Base-by-base conservation (phyloP, 805 yeast species). In the Sugiyamaella floridensis region DNA sequence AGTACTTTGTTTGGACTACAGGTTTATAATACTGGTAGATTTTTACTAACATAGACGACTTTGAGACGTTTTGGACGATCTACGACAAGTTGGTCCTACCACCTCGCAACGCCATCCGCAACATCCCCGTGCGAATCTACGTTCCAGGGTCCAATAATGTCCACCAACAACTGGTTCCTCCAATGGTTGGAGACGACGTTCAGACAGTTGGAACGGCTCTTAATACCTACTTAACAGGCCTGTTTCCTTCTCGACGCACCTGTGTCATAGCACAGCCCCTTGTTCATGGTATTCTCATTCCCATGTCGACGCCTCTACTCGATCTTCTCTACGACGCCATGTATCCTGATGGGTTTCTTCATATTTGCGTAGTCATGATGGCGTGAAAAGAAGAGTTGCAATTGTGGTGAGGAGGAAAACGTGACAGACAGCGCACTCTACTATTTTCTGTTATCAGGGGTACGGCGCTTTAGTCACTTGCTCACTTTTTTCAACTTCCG, bases 281-380 rank as follows among this genome's bases (percentile, higher is more conserved):
- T 1, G 60, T 76, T 1, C 87, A 83, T 57, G 90, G 89, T 0
- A 72, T 83, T 2, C 63, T 64, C 1, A 55, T 83, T 0, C 80
- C 83, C 0, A 48, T 74, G 50, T 60, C 69, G 1, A 66, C 74
- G 0, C 76, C 80, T 0, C 49, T 85, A 4, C 63, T 62, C 9
- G 80, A 76, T 2, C 55, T 84, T 10, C 80, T 76, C 59, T 57
- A 60, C 15, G 67, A 72, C 34, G 70, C 79, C 49, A 66, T 73
- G 56, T 80, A 77, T 55, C 64, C 80, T 18, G 93, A 85, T 66
- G 86, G 89, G 14, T 85, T 82, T 61, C 63, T 86, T 47, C 88
- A 86, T 62, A 63, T 82, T 7, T 67, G 73, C 28, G 66, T 79
- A 19, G 64, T 69, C n/a, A 68, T 76, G 67, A 65, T 65, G 47